Conservation (phyloP, 306 rosid species). For the Psophocarpus tetragonolobus region DNA sequence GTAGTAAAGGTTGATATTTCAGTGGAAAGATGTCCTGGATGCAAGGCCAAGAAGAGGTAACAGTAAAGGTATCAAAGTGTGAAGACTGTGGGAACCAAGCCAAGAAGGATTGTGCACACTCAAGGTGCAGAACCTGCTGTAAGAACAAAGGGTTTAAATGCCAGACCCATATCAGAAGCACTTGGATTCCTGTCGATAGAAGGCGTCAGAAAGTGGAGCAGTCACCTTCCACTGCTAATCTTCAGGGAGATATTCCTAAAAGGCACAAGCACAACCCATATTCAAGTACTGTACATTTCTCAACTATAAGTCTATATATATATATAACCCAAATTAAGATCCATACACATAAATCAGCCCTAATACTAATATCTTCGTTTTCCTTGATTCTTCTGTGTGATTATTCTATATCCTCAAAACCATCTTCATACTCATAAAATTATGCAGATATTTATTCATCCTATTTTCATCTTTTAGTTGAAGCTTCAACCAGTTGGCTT, state of each 20-base stretch:
- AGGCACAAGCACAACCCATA: slow-evolving; percentile 37
- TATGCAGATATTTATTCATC: not conserved
- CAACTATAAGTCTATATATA: no score
- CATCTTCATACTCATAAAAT: slow-evolving; percentile 21
- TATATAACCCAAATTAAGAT: not conserved
- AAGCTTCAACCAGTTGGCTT: not conserved
- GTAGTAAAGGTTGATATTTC: not conserved
- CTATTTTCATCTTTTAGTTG: slow-evolving; percentile 2
- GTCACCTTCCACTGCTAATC: not conserved
- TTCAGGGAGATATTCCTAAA: slow-evolving; percentile 27
- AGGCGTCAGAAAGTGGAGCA: slow-evolving; percentile 45
- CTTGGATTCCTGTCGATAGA: slow-evolving; percentile 63
- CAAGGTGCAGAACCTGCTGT: slow-evolving; percentile 77
- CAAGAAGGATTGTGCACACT: slow-evolving; percentile 60
- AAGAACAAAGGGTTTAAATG: slow-evolving; percentile 64
- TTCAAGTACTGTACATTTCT: slow-evolving; percentile 29
- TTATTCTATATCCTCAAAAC: not conserved
- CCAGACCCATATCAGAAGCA: slow-evolving; percentile 68
- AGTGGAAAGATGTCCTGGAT: slow-evolving; percentile 33
- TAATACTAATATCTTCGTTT: slow-evolving; percentile 17
- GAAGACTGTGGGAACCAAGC: slow-evolving; percentile 83
- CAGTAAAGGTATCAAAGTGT: slow-evolving; percentile 41
- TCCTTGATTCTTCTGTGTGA: not conserved
- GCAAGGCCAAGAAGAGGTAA: slow-evolving; percentile 29
- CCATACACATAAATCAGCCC: slow-evolving; percentile 14